These are phyloP conservation scores for Trichoderma koningii DNA, from an alignment of 2,329 filamentous ascomycete genomes.

Conservation along the genomic window DNA sequence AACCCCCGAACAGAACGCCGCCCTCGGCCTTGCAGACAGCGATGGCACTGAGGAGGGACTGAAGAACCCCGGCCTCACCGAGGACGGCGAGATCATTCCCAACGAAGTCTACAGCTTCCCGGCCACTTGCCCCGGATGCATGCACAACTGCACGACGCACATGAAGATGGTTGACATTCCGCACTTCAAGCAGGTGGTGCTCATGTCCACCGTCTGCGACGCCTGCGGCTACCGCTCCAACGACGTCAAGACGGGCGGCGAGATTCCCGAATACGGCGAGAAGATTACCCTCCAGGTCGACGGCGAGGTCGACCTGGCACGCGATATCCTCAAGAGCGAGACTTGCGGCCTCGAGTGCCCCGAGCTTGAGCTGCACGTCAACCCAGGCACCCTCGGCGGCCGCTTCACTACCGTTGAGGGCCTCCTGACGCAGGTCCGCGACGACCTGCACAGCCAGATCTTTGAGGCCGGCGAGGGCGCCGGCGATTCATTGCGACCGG, in stretches of 20 bases:
- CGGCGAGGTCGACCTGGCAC: conserved; percentile 70
- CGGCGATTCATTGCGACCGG: conserved; percentile 73
- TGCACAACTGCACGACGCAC: conserved; percentile 81
- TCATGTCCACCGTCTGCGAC: conserved; percentile 93
- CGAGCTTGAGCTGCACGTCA: conserved; percentile 82
- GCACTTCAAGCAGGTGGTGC: conserved; percentile 94
- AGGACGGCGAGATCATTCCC: conserved; percentile 80
- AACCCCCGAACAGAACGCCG: conserved; percentile 81
- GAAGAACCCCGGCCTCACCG: conserved; percentile 51
- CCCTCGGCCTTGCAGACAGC: conserved; percentile 73
- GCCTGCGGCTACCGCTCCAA: conserved; percentile 93
- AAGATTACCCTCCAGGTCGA: conserved; percentile 77
- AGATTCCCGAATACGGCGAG: conserved; percentile 81
- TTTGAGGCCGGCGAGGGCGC: conserved; percentile 65
- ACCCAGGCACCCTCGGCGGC: conserved; percentile 91
- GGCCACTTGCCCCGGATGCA: conserved; percentile 87
- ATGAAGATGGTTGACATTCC: conserved; percentile 99
- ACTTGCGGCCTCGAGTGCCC: conserved; percentile 85
- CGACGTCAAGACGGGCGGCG: conserved; percentile 96
- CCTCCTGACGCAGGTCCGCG: conserved; percentile 85
- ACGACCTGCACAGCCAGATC: conserved; percentile 85
- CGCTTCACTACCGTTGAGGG: conserved; percentile 97
- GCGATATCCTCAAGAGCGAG: conserved; percentile 96
- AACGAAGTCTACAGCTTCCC: conserved; percentile 94
- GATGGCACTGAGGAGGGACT: conserved; percentile 52